Evolutionary conservation across 805 yeast species (phyloP).

Genomic region (Candida arabinofermentans): DNA sequence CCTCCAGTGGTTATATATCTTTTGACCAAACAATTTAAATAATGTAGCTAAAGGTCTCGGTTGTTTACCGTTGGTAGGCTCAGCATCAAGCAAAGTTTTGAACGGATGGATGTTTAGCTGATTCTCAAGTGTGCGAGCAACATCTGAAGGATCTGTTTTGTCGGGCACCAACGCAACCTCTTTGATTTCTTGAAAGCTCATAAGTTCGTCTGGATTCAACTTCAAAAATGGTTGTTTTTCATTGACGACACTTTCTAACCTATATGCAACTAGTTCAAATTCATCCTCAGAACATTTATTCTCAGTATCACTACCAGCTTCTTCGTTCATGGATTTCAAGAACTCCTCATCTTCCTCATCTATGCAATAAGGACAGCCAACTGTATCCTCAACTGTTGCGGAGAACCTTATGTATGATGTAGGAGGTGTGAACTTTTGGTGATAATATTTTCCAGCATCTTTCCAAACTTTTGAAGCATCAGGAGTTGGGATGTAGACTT

Average conservation of each 20-base stretch:
- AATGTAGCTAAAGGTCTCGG: conserved; percentile 45
- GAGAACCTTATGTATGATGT: conserved; percentile 80
- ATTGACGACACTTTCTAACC: conserved; percentile 67
- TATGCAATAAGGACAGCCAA: conserved; percentile 81
- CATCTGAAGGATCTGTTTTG: conserved; percentile 48
- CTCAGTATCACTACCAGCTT: conserved; percentile 29
- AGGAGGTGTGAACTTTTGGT: conserved; percentile 65
- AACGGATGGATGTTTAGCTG: conserved; percentile 55
- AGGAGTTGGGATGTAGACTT: conserved; percentile 91
- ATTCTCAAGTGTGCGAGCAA: conserved; percentile 53
- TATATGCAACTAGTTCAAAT: conserved; percentile 73
- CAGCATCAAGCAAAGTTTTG: conserved; percentile 55
- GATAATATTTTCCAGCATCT: conserved; percentile 71
- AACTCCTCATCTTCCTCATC: conserved; percentile 85
- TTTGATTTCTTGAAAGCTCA: conserved; percentile 66
- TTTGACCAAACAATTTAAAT: conserved; percentile 56
- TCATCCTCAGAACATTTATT: conserved; percentile 67
- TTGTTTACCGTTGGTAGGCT: conserved; percentile 31
- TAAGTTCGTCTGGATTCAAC: conserved; percentile 77
- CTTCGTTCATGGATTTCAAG: conserved; percentile 39
- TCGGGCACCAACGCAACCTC: conserved; percentile 42
- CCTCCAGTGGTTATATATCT: conserved; percentile 80
- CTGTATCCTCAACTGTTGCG: conserved; percentile 94
- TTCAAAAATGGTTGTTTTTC: conserved; percentile 85
- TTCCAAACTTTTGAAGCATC: conserved; percentile 84